Evolutionary conservation across 352 stramenopile species (phyloP).

Genomic region (Pelagophyceae sp.): DNA sequence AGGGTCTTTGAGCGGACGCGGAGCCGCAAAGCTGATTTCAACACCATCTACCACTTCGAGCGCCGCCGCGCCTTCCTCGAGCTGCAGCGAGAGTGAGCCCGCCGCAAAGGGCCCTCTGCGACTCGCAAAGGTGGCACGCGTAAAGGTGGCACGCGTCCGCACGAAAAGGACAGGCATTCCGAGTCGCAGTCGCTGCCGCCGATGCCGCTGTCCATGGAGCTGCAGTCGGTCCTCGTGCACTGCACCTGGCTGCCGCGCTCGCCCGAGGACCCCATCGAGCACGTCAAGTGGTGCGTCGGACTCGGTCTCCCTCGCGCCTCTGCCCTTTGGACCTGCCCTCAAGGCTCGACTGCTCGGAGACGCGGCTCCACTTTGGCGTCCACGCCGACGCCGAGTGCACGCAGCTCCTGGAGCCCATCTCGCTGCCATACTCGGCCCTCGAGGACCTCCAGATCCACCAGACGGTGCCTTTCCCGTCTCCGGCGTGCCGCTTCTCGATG

Average conservation of each 20-base stretch:
- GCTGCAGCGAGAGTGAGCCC: not conserved
- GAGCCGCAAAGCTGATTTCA: not conserved
- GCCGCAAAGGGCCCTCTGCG: not conserved
- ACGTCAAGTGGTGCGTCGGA: not conserved
- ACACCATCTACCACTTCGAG: not conserved
- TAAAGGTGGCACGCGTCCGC: too few species aligned
- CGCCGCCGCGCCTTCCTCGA: not conserved
- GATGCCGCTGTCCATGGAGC: not conserved
- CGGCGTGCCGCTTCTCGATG: too few species aligned
- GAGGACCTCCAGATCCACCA: not conserved
- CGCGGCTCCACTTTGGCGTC: not conserved
- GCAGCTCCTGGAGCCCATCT: not conserved
- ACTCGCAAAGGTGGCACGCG: too few species aligned
- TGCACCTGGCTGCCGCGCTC: not conserved
- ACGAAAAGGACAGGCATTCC: too few species aligned
- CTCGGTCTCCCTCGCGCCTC: too few species aligned
- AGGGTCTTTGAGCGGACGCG: not conserved
- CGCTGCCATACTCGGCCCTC: not conserved
- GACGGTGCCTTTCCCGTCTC: too few species aligned
- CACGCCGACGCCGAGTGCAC: not conserved
- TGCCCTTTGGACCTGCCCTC: too few species aligned
- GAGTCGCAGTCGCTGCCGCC: too few species aligned
- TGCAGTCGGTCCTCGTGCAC: not conserved
- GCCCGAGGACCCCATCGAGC: not conserved
- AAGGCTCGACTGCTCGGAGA: not conserved